A percentile compares a stretch with the other conserved stretches of the same genome.
These are phyloP conservation scores for Candida sp. DNA, from an alignment of 1,139 yeast genomes.

Conservation along the genomic window DNA sequence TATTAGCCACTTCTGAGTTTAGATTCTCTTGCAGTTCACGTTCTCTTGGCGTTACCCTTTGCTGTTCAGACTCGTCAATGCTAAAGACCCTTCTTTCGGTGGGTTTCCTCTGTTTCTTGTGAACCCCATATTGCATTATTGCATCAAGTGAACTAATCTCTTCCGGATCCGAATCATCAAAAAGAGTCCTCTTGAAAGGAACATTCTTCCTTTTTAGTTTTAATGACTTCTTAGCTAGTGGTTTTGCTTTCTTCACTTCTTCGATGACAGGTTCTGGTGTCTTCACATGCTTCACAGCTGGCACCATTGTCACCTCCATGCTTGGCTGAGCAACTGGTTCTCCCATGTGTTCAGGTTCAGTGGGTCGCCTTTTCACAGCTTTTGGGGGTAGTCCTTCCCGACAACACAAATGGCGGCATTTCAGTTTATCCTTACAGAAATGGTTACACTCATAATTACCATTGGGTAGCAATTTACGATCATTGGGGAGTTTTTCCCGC, in stretches of 20 bases:
- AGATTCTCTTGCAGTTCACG: not conserved
- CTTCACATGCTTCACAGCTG: not conserved
- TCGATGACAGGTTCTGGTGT: not conserved
- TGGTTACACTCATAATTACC: conserved; percentile 42
- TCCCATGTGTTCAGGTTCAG: not conserved
- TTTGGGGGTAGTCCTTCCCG: conserved; percentile 36
- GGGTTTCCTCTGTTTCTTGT: not conserved
- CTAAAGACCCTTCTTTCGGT: not conserved
- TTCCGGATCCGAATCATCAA: conserved; percentile 5
- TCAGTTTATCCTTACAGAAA: conserved; percentile 35
- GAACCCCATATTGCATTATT: not conserved
- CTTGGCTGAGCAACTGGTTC: not conserved
- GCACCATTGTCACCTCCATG: no score
- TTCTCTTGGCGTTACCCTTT: not conserved
- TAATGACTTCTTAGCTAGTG: not conserved
- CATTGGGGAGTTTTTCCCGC: not conserved
- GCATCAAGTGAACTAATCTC: not conserved
- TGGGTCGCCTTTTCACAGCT: not conserved
- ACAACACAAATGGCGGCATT: conserved; percentile 49
- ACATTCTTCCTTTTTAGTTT: not conserved
- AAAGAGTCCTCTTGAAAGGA: conserved; percentile 1
- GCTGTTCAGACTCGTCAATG: not conserved
- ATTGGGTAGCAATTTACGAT: conserved; percentile 18
- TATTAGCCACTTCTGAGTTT: not conserved
- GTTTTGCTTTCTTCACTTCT: not conserved